Base-by-base conservation (phyloP, 164 flowering plant species). In the Akebia trifoliata region DNA sequence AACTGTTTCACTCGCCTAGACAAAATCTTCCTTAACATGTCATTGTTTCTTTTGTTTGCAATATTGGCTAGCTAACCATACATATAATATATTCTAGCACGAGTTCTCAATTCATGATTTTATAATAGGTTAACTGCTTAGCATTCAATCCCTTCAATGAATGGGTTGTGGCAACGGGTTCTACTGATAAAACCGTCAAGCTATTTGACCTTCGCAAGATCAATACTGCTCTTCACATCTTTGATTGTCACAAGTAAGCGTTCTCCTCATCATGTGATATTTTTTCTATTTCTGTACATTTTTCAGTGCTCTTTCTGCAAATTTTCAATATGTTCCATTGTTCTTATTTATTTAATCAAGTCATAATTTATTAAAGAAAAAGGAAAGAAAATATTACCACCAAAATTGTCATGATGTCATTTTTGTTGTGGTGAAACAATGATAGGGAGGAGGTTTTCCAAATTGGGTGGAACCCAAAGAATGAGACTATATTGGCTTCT, bases 61-160 rank as follows among this genome's bases (percentile, higher is more conserved):
- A n/a, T n/a, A n/a, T n/a, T n/a, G n/a, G n/a, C n/a, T n/a, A n/a
- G n/a, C n/a, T n/a, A n/a, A n/a, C n/a, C n/a, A n/a, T n/a, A n/a
- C n/a, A n/a, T n/a, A n/a, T n/a, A n/a, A n/a, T n/a, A n/a, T n/a
- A n/a, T n/a, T n/a, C n/a, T n/a, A n/a, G n/a, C n/a, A n/a, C n/a
- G n/a, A n/a, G n/a, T n/a, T n/a, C n/a, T n/a, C n/a, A n/a, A n/a
- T n/a, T n/a, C 43, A n/a, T 56, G 28, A 9, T 36, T 39, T 36
- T 50, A 14, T 47, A 45, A 55, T 54, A 93, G 97, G 98, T 93
- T 18, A 93, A 90, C 62, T 93, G 96, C 76, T 79, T 93, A 57
- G 91, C 98, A 18, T 93, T 93, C 71, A 92, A 92, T 62, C 98
- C 98, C 10, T 87, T 89, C 48, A 89, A 92, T 68, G 98, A 92